phyloP scores from a whole-genome alignment of 345 rosid genomes.

The Geranium rotundifolium region DNA sequence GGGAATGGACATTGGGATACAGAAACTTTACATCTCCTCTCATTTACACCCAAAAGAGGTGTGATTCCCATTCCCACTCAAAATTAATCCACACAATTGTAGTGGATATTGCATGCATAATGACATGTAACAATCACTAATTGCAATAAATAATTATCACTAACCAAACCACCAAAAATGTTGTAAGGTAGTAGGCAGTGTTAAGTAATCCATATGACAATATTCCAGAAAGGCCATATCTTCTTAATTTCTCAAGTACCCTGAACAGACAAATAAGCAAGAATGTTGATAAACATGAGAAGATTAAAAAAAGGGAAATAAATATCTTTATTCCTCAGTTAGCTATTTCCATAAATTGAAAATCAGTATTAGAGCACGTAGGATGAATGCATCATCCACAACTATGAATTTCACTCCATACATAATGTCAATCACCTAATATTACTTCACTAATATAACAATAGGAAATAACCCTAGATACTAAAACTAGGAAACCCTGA shows the following conservation, averaged over 20 bases:
- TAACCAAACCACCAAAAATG: constrained; percentile 78
- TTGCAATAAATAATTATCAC: constrained; percentile 16
- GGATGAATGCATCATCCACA: neutral
- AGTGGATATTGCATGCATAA: neutral
- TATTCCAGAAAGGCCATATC: constrained; percentile 77
- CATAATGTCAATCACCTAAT: no score
- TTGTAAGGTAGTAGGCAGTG: constrained; percentile 61
- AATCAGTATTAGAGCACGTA: neutral
- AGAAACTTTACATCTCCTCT: no score
- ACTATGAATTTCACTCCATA: no score
- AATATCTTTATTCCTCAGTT: no score
- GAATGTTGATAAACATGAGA: neutral
- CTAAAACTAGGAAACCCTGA: no score
- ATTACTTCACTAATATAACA: no score
- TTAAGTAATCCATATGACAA: constrained; percentile 74
- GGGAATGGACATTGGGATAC: no score
- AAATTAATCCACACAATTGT: no score
- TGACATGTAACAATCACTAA: neutral
- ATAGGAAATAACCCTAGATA: no score
- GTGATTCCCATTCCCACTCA: no score
- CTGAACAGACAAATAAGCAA: constrained; percentile 22
- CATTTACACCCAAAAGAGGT: no score
- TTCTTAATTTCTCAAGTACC: constrained; percentile 51
- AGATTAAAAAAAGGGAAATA: neutral
- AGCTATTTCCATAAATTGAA: neutral